Base-by-base conservation (phyloP, 352 stramenopile species). In the Globisporangium canariense region DNA sequence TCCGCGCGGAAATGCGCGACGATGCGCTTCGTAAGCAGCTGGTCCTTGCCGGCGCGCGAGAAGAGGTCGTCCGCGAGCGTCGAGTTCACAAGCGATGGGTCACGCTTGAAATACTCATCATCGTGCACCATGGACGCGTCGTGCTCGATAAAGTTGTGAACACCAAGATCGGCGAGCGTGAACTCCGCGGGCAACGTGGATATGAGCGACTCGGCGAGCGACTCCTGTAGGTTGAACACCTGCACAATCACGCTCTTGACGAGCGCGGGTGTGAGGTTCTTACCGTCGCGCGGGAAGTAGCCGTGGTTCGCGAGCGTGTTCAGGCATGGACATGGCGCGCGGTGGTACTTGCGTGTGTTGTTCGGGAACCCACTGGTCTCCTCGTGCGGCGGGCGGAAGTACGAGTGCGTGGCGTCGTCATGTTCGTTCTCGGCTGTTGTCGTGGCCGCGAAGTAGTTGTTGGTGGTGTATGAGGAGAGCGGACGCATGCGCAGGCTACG, bases 251-350 rank as follows among this genome's bases (percentile, higher is more conserved):
- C 74, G 2, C 74, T 5, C 28, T 69, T 71, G 8, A 91, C 62
- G 14, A 85, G 43, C 18, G 71, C 18, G 1, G 72, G 71, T 2
- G 67, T 87, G 7, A 91, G 16, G 3, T 70, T 51, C 62, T 88
- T 91, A 60, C 80, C 80, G 28, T 89, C 71, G 34, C 85, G 79
- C 0, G 81, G 72, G 2, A 93, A n/a, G 58, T 78, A 81, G 0
- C 81, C 81, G 51, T 91, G 81, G 58, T 93, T 93, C 3, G 84
- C 82, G 11, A 93, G 67, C 43, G 79, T 71, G 63, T 93, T 93
- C 38, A 93, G 68, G 28, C 68, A 73, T 38, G 82, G 82, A 56
- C 85, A 93, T 30, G 85, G 82, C 53, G 67, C 69, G 55, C 79
- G 82, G 63, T 89, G 82, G 60, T 79, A 77, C 40, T 52, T 36